Evolutionary conservation across 345 rosid genomes (phyloP), one percentile per base, ranked within the genome.

Genomic region (Boechera stricta): DNA sequence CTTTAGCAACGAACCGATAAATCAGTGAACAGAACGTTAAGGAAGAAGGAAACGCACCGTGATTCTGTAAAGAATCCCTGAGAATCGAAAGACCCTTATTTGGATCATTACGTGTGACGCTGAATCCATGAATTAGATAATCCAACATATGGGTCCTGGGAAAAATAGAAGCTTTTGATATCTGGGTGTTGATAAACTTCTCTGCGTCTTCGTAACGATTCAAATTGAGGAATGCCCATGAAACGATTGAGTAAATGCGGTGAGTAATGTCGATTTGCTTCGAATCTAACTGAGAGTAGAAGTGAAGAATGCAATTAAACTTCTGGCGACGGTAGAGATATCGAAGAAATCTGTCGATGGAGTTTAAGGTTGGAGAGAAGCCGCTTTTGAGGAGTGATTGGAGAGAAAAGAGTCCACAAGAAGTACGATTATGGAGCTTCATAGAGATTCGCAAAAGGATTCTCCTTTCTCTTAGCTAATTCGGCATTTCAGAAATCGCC

Each of bases 1-100:
- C 90, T 62, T 15, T 75, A 57, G 58, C 77, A 61, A 83, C 69
- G 83, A 92, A 88, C 61, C 83, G 53, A 76, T 74, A 83, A 64
- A 92, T 77, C 82, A 90, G 66, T n/a, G 87, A 84, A 75, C 75
- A 80, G 72, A 90, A 76, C 3, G 92, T 80, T 58, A 62, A 80
- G 53, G 87, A 87, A 79, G 92, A 87, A 28, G 89, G 96, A 81
- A 90, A 72, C 51, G 81, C 74, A 80, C 89, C 82, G 72, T 77
- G 71, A 82, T 69, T 82, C 71, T 65, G 59, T 64, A 88, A 81
- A 78, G 86, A 87, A 33, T 85, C 81, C 10, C 75, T 72, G 63
- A 91, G 83, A 38, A 86, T 54, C 7, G 61, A 79, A 51, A 91
- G 71, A 1, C 84, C 90, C 78, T 77, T 87, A 7, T 66, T 78